Evolutionary conservation across 2,329 filamentous ascomycete genomes (phyloP), one percentile per base, ranked within the genome.

Genomic region (Botrytis fragariae): DNA sequence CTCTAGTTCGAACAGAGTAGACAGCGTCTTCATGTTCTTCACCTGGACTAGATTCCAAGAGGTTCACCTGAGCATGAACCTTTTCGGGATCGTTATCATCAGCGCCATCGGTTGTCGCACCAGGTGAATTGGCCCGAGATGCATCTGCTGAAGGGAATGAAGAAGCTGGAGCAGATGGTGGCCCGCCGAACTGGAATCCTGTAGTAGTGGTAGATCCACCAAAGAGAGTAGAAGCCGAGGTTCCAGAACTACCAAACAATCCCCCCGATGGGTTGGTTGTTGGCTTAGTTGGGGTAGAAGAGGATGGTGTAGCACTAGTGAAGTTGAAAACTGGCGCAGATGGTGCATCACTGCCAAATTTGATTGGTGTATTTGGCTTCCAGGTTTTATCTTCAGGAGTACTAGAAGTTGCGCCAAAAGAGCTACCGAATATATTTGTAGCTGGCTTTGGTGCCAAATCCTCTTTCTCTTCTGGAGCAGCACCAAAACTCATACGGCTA

Each of bases 1-100:
- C 91, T 81, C 93, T 93, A 62, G 91, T 90, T 37, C 90, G 88
- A 22, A 92, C 86, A 79, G 95, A 91, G 80, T 92, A 87, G 32
- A 94, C 81, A 54, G 90, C 84, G 45, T 89, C 87, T 81, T 96
- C 93, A 73, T 93, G 87, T 80, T 92, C 90, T 81, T 95, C 92
- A 37, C 90, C 90, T 59, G 90, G 87, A 25, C 89, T 88, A 72
- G 87, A 88, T 76, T 88, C 86, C 70, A 90, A 90, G 77, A 95
- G 86, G 79, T 91, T 91, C 76, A 93, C 87, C 81, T 93, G 91
- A 81, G 91, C 87, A 74, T 93, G 87, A 79, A 87, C 86, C 79
- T 67, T 72, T 29, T 88, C 88, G 74, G 85, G 86, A 76, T 89
- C 88, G 75, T 88, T 74, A 54, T 79, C 78, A 37, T 79, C 79